Evolutionary conservation across 73 alveolate species (phyloP), one percentile per base, ranked within the genome.

Genomic region (Symbiodinium natans): DNA sequence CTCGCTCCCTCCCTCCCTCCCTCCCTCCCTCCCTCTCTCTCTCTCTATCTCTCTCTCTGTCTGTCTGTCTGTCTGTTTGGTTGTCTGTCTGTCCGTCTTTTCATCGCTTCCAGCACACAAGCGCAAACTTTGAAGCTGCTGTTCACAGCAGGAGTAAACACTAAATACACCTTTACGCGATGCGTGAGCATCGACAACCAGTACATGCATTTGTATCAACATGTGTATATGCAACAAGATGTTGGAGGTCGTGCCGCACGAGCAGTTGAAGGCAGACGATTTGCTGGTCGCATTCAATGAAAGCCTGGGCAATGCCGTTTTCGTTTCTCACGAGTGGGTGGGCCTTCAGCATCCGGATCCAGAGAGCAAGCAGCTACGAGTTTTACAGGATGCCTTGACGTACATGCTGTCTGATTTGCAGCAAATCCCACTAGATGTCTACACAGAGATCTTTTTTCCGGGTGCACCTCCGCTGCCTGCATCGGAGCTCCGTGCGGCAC

Each of bases 321-420:
- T 86, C 59, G 68, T 86, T 9, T 86, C 94, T 41, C 94, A 86
- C 59, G 94, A 86, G 83, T 86, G 94, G 94, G 19, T 77, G 34
- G 95, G 95, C 74, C 2, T 17, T 7, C 74, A 56, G 7, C 95
- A 88, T 42, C 95, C 95, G 5, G 95, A 88, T 25, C 94, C 94
- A 3, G 46, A 87, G 31, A 34, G 94, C 41, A 80, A 52, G 11
- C 94, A 87, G 7, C 31, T 87, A 0, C 94, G 84, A 38, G 94
- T 87, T 8, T 36, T 87, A 29, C 94, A 87, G 73, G 94, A 87
- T 6, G 94, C 94, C 3, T 17, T 87, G n/a, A 36, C 27, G 6
- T 84, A 87, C 84, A 87, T 87, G 94, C 52, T 85, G 1, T 23
- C 33, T 25, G 19, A 63, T 29, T 27, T 63, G 80, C 38, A 63